Evolutionary conservation across 495 filamentous ascomycete species (phyloP), one percentile per base, ranked within the genome.

Genomic region (Penicillium daleae): DNA sequence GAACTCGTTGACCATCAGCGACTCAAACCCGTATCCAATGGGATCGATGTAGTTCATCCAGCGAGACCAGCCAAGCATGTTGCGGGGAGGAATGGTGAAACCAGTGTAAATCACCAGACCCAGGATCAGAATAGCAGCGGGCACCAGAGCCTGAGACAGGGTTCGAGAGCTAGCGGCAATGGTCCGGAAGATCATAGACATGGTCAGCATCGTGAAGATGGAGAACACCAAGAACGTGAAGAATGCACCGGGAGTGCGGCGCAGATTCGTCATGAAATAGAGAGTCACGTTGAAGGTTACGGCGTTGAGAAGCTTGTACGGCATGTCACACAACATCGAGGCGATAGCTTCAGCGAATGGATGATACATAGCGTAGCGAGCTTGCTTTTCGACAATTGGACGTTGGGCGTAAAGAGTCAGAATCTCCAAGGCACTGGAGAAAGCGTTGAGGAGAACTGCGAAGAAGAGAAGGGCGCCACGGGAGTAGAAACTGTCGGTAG

Each of bases 401-500:
- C 87, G 82, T 76, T 89, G 86, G 0, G 77, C 78, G 64, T 87
- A 89, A 17, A 88, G 74, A 17, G 72, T 84, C 62, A 86, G 77
- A 64, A 91, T 89, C 72, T 97, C 93, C 9, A 96, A 81, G 60
- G 88, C 87, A 76, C 87, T 90, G 61, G 88, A 83, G 68, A 97
- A 97, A 26, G 93, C 93, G 71, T 97, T 97, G 75, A 97, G 73
- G 48, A 98, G 81, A 63, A 96, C 88, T 61, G 92, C 91, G 69
- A 98, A 97, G 86, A 97, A 98, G 37, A 98, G 82, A 33, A 97
- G 79, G 62, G 91, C 91, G 52, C 91, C 92, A 56, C 92, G 85
- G 66, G 86, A 85, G 77, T 87, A 98, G 79, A 97, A 96, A 73
- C 86, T 91, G 22, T 72, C 68, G 6, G 92, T 92, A 32, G 80